Conservation (phyloP, 2,329 filamentous ascomycete genomes). For the Chlorencoelia australis region DNA sequence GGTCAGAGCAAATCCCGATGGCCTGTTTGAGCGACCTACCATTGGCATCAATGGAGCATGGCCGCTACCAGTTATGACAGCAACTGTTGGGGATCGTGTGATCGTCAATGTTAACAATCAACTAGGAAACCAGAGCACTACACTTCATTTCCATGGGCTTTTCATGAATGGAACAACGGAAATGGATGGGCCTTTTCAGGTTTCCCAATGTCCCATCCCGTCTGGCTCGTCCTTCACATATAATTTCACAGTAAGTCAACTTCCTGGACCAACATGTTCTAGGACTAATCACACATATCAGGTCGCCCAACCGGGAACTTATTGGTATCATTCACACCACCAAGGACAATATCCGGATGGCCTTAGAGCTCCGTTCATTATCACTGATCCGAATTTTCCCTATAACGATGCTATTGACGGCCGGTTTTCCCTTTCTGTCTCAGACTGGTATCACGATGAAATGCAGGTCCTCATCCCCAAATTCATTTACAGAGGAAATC, state of each 20-base stretch:
- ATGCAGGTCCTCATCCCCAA: conserved; percentile 34
- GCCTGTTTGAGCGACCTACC: conserved; percentile 48
- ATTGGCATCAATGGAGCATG: conserved; percentile 72
- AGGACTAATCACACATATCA: conserved; percentile 27
- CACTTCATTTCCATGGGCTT: conserved; percentile 61
- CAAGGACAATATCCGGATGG: conserved; percentile 49
- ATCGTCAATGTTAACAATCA: conserved; percentile 30
- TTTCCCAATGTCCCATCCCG: conserved; percentile 58
- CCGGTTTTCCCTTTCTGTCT: conserved; percentile 45
- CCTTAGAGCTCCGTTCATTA: conserved; percentile 44
- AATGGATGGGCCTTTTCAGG: conserved; percentile 60
- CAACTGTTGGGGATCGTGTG: conserved; percentile 48
- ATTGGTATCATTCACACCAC: conserved; percentile 62
- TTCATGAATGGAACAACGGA: conserved; percentile 53
- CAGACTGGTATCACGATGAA: conserved; percentile 51
- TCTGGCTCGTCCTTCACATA: conserved; percentile 59
- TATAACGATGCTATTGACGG: conserved; percentile 40
- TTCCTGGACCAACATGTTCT: not conserved
- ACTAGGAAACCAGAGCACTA: conserved; percentile 47
- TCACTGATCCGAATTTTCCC: conserved; percentile 41
- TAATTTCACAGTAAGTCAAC: conserved; percentile 46
- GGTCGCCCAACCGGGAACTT: conserved; percentile 58
- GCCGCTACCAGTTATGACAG: conserved; percentile 60
- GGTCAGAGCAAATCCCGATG: conserved; percentile 65
- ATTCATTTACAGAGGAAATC: conserved; percentile 38